phyloP scores from a whole-genome alignment of 164 flowering plant species.

The Cinnamomum chago region DNA sequence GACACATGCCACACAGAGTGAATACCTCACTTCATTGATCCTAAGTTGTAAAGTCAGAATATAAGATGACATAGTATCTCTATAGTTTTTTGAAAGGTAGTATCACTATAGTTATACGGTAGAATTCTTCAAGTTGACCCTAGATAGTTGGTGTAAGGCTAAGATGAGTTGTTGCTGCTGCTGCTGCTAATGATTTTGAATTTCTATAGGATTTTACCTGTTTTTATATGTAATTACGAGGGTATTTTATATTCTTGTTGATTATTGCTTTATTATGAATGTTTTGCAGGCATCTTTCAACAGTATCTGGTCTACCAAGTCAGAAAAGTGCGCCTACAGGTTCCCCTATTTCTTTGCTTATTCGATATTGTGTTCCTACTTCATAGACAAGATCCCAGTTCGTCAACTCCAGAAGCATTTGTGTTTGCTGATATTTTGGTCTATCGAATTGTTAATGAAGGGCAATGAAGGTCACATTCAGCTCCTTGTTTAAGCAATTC shows the following conservation, averaged over 20 bases:
- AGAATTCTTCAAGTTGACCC: too few species aligned
- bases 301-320: slow-evolving; percentile 91
- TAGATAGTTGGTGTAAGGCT: too few species aligned
- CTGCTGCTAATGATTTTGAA: not conserved
- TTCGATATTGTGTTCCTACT: not conserved
- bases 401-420: not conserved
- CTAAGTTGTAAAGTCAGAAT: too few species aligned
- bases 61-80: too few species aligned
- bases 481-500: too few species aligned
- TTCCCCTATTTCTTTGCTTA: slow-evolving; percentile 14
- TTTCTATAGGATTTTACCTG: not conserved
- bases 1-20: too few species aligned
- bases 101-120: too few species aligned
- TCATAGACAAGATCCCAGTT: not conserved
- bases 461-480: too few species aligned
- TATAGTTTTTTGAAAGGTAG: too few species aligned
- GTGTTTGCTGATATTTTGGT: too few species aligned
- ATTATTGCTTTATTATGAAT: not conserved
- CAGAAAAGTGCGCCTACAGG: slow-evolving; percentile 90
- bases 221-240: not conserved
- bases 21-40: too few species aligned
- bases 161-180: not conserved
- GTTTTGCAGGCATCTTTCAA: slow-evolving; percentile 49
- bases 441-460: too few species aligned
- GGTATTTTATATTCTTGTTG: not conserved